These are phyloP conservation scores for Citrus inodora DNA, from an alignment of 345 rosid genomes.

Conservation along the genomic window DNA sequence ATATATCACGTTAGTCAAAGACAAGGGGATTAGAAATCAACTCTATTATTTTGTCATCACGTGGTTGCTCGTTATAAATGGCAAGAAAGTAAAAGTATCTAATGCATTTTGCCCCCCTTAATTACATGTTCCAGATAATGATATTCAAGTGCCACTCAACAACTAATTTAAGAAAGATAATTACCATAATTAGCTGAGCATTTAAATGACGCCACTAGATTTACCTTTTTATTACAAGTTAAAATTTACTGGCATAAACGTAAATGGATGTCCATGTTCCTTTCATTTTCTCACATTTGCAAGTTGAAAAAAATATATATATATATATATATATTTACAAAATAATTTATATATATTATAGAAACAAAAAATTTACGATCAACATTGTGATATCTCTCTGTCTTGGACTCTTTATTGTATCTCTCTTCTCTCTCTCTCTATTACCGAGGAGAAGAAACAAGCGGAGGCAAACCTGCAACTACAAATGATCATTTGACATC, in stretches of 20 bases:
- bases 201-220: not conserved
- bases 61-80: no score
- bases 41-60: no score
- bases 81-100: no score
- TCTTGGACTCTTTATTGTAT: not conserved
- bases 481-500: not conserved
- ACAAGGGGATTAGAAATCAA: no score
- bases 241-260: not conserved
- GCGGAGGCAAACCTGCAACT: not conserved
- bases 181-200: not conserved
- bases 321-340: no score
- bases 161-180: not conserved
- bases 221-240: no score
- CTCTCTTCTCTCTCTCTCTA: not conserved
- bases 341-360: no score
- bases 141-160: not conserved
- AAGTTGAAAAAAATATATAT: no score
- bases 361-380: no score
- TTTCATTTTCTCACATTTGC: not conserved
- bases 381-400: no score
- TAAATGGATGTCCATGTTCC: not conserved
- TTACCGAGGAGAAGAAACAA: conserved; percentile 2
- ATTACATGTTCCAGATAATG: not conserved
- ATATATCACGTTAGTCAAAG: no score
- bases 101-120: no score